Evolutionary conservation across 2,329 filamentous ascomycete genomes (phyloP).

Genomic region (Akanthomyces dipterigenus): DNA sequence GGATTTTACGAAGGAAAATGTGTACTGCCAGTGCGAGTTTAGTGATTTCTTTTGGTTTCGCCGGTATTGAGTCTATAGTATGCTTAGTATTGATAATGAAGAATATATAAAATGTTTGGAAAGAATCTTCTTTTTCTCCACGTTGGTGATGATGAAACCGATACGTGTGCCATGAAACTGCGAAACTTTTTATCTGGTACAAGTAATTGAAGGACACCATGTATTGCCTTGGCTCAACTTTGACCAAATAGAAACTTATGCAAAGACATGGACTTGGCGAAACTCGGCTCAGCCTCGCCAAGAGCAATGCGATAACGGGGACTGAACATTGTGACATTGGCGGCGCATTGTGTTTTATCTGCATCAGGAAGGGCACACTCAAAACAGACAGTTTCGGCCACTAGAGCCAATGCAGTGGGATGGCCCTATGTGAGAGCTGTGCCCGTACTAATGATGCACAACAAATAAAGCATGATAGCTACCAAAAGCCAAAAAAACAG

Average conservation of each 20-base stretch:
- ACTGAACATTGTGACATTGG: conserved; percentile 40
- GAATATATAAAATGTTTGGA: neutral
- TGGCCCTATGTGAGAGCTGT: conserved; percentile 33
- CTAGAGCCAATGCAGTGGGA: conserved; percentile 36
- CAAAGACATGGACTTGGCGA: neutral
- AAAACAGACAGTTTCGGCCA: conserved; percentile 33
- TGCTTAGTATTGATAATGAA: neutral
- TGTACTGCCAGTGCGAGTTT: conserved; percentile 1
- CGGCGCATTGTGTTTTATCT: conserved; percentile 38
- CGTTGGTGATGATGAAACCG: neutral
- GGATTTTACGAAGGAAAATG: neutral
- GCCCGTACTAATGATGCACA: conserved; percentile 44
- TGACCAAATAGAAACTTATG: too few species aligned
- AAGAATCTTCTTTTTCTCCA: neutral
- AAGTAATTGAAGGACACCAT: neutral
- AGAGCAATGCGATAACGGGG: neutral
- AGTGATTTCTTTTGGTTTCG: neutral
- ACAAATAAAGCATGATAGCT: conserved; percentile 38
- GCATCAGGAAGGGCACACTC: conserved; percentile 33
- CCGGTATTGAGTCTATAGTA: neutral
- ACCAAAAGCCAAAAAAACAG: conserved; percentile 38
- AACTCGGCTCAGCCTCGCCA: neutral
- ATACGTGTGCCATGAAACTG: neutral
- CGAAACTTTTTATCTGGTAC: neutral
- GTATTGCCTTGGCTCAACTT: too few species aligned